phyloP scores from a whole-genome alignment of 1,139 yeast species.

The Maudiozyma humilis region DNA sequence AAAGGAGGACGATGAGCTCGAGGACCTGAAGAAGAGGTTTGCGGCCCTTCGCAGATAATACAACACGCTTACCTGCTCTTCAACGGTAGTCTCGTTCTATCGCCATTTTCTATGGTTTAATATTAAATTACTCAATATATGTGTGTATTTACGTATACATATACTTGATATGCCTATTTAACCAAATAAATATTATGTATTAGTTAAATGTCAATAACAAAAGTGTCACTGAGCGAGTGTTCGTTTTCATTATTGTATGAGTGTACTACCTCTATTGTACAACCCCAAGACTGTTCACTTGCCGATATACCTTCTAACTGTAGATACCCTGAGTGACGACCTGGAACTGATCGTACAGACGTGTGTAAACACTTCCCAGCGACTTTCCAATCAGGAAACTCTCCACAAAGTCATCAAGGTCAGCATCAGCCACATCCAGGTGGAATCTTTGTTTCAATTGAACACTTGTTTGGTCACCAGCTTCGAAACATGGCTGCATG shows the following conservation, averaged over 20 bases:
- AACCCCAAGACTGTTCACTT: too few species aligned
- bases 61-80: too few species aligned
- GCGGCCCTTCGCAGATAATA: slow-evolving; percentile 37
- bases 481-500: slow-evolving; percentile 79
- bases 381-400: slow-evolving; percentile 66
- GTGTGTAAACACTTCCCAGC: slow-evolving; percentile 79
- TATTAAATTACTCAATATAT: too few species aligned
- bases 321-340: slow-evolving; percentile 90
- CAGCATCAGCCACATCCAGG: slow-evolving; percentile 61
- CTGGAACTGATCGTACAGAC: slow-evolving; percentile 91
- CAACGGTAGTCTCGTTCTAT: background rate
- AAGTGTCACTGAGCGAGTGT: too few species aligned
- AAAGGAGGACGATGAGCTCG: slow-evolving; percentile 38
- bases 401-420: slow-evolving; percentile 72
- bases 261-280: too few species aligned
- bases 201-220: too few species aligned
- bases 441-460: slow-evolving; percentile 76
- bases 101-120: background rate
- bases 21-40: slow-evolving; percentile 46
- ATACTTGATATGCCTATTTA: background rate
- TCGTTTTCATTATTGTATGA: too few species aligned
- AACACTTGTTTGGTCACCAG: slow-evolving; percentile 75
- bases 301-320: too few species aligned
- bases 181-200: background rate
- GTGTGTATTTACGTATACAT: background rate